phyloP scores from a whole-genome alignment of 2,329 filamentous ascomycete species.

The Grosmannia penicillata region DNA sequence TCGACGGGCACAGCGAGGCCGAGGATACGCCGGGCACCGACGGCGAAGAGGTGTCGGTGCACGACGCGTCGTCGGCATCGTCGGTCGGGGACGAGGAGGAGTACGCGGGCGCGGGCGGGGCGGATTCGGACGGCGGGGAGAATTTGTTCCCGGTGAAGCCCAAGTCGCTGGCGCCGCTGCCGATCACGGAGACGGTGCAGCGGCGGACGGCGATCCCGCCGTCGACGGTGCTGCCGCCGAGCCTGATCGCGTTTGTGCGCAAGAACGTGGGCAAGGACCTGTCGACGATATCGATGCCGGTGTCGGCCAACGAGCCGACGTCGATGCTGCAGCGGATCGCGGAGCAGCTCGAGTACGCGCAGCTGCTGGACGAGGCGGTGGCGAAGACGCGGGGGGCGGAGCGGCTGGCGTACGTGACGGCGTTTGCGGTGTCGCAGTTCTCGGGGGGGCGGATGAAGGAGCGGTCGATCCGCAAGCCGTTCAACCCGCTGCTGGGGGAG shows the following conservation, averaged over 20 bases:
- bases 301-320: constrained; percentile 85
- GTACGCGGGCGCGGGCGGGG: constrained; percentile 32
- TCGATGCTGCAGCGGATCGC: constrained; percentile 79
- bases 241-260: constrained; percentile 81
- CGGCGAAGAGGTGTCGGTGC: constrained; percentile 35
- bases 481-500: constrained; percentile 92
- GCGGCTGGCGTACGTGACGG: constrained; percentile 69
- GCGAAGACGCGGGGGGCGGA: constrained; percentile 45
- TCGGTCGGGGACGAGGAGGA: constrained; percentile 46
- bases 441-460: constrained; percentile 75
- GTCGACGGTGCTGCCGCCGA: constrained; percentile 69
- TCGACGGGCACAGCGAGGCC: constrained; percentile 7
- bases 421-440: constrained; percentile 81
- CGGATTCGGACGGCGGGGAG: constrained; percentile 43
- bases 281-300: constrained; percentile 93
- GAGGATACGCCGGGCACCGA: constrained; percentile 30
- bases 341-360: constrained; percentile 82
- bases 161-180: constrained; percentile 63
- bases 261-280: constrained; percentile 98
- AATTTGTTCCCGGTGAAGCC: constrained; percentile 60
- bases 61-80: constrained; percentile 49
- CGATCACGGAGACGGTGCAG: constrained; percentile 47
- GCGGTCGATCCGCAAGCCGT: constrained; percentile 85
- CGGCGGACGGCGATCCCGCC: constrained; percentile 58
- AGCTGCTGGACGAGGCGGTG: constrained; percentile 64